phyloP scores from a whole-genome alignment of 352 stramenopile genomes.

The Aphanomyces cochlioides region DNA sequence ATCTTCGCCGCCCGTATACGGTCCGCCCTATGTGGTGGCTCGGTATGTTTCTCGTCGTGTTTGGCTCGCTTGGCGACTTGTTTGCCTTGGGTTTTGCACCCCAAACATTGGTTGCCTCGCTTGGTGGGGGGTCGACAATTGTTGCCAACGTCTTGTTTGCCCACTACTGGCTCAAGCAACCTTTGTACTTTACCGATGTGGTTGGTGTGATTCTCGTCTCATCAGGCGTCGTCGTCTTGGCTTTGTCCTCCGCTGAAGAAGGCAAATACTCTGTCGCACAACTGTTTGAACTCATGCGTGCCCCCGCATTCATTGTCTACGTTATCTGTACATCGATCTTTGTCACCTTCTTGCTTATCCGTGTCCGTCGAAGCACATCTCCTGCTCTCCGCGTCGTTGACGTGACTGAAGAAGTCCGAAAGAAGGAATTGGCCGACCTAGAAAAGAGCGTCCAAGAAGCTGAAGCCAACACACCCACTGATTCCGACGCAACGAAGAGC shows the following conservation, averaged over 20 bases:
- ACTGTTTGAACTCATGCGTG: conserved; percentile 79
- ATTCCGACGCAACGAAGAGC: background rate
- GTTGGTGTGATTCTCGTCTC: conserved; percentile 70
- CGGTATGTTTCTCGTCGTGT: conserved; percentile 81
- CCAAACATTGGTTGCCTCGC: conserved; percentile 79
- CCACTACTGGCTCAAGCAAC: conserved; percentile 85
- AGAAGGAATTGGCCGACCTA: conserved; percentile 30
- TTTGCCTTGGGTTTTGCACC: conserved; percentile 80
- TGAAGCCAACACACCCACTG: conserved; percentile 2
- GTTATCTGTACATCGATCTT: conserved; percentile 76
- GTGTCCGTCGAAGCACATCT: conserved; percentile 70
- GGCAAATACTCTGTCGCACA: conserved; percentile 82
- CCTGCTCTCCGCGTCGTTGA: conserved; percentile 60
- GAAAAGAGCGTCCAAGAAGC: conserved; percentile 20
- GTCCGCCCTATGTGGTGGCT: conserved; percentile 84
- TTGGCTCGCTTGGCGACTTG: conserved; percentile 80
- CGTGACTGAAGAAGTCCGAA: conserved; percentile 30
- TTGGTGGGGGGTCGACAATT: conserved; percentile 78
- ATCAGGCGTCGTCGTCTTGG: conserved; percentile 74
- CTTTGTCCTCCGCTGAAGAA: conserved; percentile 58
- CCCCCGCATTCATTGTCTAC: conserved; percentile 79
- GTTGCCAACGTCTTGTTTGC: conserved; percentile 81
- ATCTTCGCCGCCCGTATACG: conserved; percentile 62
- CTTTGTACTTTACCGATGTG: conserved; percentile 80
- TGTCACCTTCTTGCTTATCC: conserved; percentile 79